Conservation (phyloP, 2,329 filamentous ascomycete species). For the Alternaria tenuissima region DNA sequence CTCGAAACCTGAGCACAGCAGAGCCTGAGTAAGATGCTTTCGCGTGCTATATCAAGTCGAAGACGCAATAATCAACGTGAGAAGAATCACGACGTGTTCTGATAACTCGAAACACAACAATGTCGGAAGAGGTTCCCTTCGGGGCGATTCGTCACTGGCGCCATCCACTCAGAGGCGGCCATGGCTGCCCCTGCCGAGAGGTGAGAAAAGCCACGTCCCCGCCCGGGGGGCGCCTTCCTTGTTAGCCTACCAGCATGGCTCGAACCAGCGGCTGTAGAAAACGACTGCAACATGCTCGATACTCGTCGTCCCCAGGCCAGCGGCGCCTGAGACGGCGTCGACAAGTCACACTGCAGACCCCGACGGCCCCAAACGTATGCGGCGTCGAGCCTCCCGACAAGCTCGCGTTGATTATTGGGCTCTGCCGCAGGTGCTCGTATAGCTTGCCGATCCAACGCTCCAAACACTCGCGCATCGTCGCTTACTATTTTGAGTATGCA, state of each 20-base stretch:
- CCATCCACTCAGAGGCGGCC: background rate
- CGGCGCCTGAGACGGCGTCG: background rate
- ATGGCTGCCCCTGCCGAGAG: slow-evolving; percentile 1
- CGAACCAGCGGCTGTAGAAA: slow-evolving; percentile 1
- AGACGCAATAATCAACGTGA: background rate
- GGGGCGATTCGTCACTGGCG: background rate
- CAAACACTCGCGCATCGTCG: slow-evolving; percentile 35
- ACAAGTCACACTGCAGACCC: background rate
- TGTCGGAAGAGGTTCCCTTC: background rate
- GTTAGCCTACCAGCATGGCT: slow-evolving; percentile 12
- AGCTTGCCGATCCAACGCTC: slow-evolving; percentile 34
- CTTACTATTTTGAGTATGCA: slow-evolving; percentile 39
- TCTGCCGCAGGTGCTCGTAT: slow-evolving; percentile 24
- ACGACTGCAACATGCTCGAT: background rate
- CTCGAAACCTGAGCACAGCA: background rate
- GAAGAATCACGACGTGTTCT: background rate
- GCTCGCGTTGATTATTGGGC: background rate
- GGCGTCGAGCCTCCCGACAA: background rate
- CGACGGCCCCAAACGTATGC: background rate
- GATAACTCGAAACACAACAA: slow-evolving; percentile 17
- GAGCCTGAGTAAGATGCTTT: background rate
- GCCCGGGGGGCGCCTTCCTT: background rate
- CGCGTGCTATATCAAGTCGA: background rate
- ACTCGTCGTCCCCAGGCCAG: too few species aligned
- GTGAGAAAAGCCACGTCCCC: slow-evolving; percentile 5